Conservation (phyloP, 1,139 yeast species). For the Chernovozyma aurita region DNA sequence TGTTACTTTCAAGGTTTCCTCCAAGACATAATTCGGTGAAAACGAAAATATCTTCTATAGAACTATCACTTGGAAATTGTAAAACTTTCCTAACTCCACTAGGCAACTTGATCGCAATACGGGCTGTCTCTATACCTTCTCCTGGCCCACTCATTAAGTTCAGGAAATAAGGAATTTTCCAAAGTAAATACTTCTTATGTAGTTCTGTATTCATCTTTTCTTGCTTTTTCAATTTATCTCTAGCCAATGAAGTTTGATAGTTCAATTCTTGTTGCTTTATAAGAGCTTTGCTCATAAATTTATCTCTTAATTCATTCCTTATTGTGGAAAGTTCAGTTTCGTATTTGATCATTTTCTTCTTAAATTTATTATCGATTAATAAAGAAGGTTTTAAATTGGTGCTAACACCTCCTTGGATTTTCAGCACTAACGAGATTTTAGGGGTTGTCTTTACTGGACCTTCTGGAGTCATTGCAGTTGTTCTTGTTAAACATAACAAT, state of each 20-base stretch:
- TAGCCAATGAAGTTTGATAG: conserved; percentile 62
- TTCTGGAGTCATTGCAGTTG: conserved; percentile 53
- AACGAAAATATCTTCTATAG: conserved; percentile 55
- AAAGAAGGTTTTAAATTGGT: conserved; percentile 23
- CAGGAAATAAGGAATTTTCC: conserved; percentile 46
- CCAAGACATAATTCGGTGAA: conserved; percentile 43
- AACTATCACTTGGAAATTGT: conserved; percentile 41
- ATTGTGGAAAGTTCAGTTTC: conserved; percentile 58
- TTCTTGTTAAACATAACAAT: conserved; percentile 52
- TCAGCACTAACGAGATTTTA: conserved; percentile 56
- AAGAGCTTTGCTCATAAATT: conserved; percentile 55
- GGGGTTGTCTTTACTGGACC: conserved; percentile 53
- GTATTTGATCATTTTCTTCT: conserved; percentile 47
- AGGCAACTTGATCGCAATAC: conserved; percentile 56
- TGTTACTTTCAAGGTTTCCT: conserved; percentile 26
- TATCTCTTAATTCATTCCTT: conserved; percentile 58
- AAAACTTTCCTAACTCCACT: conserved; percentile 48
- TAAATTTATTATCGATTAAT: conserved; percentile 35
- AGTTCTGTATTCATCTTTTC: conserved; percentile 19
- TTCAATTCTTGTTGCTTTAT: conserved; percentile 76
- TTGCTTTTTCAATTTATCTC: conserved; percentile 42
- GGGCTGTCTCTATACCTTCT: conserved; percentile 25
- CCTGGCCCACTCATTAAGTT: conserved; percentile 15
- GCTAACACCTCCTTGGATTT: conserved; percentile 60
- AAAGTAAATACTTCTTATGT: conserved; percentile 24